Base-by-base conservation (phyloP, 1,139 yeast species). In the Candida sanyaensis region DNA sequence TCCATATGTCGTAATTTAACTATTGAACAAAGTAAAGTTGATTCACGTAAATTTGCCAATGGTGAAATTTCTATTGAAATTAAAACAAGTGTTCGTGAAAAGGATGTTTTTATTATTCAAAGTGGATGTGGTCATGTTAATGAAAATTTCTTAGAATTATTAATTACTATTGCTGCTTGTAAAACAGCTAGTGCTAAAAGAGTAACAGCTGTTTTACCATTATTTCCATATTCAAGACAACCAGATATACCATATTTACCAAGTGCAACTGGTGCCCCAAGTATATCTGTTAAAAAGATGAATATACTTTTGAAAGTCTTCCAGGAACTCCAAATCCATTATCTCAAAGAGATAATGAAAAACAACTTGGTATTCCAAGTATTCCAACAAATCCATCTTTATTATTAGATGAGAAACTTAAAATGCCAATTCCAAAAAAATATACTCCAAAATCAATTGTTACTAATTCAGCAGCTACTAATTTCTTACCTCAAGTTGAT, bases 211-310 rank as follows among this genome's bases (percentile, higher is more conserved):
- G 97, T 95, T 33, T 75, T 93, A 66, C 99, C 99, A 5, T 76
- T 90, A 53, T 93, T 95, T 66, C 97, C 98, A 23, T 95, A 95
- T 65, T 88, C 97, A 1, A 78, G 99, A 62, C 99, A 95, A 68
- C 96, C 97, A 2, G 98, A 92, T 66, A 84, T 89, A 38, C 97
- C 97, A n/a, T 88, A 86, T 61, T 83, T 88, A 40, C 88, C 93
- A 1, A 88, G 89, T 33, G 61, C 76, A 41, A 71, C 76, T 2
- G 78, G 77, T 2, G 78, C 78, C 2, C 77, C 78, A 11, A 67
- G 72, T 26, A 50, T 68, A 7, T 65, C 79, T 3, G 70, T 73
- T 41, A 66, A 70, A 43, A 71, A 57, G 75, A 68, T 24, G 69
- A 62, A 44, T 80, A 75, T 57, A 77, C 84, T 9, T 80, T 78